A percentile compares a stretch with the other conserved stretches of the same genome.
These are phyloP conservation scores for Sporothrix protearum DNA, from an alignment of 2,329 filamentous ascomycete genomes.

Conservation along the genomic window DNA sequence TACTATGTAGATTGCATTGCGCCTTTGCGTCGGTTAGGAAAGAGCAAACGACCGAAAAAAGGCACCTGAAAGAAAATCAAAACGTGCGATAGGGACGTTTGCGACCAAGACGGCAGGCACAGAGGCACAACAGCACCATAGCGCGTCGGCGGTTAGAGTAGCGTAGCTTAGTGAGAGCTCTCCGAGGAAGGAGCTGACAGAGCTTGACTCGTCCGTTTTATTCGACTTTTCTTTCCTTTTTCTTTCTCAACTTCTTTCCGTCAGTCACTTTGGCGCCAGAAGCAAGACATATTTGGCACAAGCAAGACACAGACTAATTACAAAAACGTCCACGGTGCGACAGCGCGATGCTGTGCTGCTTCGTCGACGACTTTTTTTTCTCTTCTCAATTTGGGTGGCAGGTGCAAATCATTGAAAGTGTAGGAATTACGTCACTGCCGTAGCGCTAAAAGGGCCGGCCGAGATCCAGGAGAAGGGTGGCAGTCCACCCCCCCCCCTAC, in stretches of 20 bases:
- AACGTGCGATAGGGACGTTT: not conserved
- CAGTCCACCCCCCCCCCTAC: not conserved
- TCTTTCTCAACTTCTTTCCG: not conserved
- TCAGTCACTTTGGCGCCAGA: not conserved
- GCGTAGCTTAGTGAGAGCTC: constrained; percentile 15
- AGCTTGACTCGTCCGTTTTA: not conserved
- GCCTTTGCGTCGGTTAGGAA: not conserved
- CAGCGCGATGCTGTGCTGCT: not conserved
- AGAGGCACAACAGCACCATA: not conserved
- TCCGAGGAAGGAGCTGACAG: not conserved
- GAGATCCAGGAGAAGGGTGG: not conserved
- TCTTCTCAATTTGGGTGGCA: not conserved
- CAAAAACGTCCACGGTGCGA: not conserved
- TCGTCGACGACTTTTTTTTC: not conserved
- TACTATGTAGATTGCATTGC: constrained; percentile 11
- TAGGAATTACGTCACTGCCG: constrained; percentile 23
- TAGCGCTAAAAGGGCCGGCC: constrained; percentile 7
- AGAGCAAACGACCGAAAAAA: not conserved
- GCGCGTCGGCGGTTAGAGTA: not conserved
- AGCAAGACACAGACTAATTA: not conserved
- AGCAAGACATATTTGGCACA: not conserved
- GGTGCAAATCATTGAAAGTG: constrained; percentile 1
- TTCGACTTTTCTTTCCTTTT: not conserved
- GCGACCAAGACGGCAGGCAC: not conserved
- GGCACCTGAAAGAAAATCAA: not conserved